Evolutionary conservation across 1,284 basidiomycete genomes (phyloP).

Genomic region (Apiotrichum mycotoxinovorans): DNA sequence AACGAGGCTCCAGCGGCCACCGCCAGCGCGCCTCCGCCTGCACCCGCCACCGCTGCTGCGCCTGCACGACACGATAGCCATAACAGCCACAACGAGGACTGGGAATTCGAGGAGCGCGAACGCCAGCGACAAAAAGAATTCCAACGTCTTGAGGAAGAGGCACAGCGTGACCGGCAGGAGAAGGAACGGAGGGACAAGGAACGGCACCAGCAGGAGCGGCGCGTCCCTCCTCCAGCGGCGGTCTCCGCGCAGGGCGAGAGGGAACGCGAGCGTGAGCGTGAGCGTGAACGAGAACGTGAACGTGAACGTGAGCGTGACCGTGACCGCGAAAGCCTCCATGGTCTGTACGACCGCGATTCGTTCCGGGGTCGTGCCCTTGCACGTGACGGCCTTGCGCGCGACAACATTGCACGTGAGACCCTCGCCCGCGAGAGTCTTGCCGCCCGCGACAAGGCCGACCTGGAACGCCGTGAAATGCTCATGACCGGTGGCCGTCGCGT

Average conservation of each 20-base stretch:
- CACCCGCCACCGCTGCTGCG: neutral
- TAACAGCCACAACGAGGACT: conserved; percentile 28
- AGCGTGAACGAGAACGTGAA: conserved; percentile 14
- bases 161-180: conserved; percentile 37
- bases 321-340: conserved; percentile 7
- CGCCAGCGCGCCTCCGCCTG: neutral
- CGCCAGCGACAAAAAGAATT: conserved; percentile 38
- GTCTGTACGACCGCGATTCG: conserved; percentile 5
- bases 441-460: conserved; percentile 19
- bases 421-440: too few species aligned
- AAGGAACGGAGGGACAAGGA: conserved; percentile 34
- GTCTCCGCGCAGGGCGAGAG: neutral
- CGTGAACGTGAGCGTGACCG: conserved; percentile 16
- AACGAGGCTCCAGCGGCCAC: conserved; percentile 3
- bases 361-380: neutral
- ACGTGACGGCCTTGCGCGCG: neutral
- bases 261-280: conserved; percentile 11
- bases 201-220: conserved; percentile 5
- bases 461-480: conserved; percentile 36
- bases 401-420: neutral
- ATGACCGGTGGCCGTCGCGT: conserved; percentile 28
- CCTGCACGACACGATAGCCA: conserved; percentile 1
- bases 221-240: neutral
- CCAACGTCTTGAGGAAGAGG: conserved; percentile 39
- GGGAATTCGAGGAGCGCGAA: conserved; percentile 46